These are phyloP conservation scores for Coemansia sp. DNA, from an alignment of 192 early-diverging fungal species.

Conservation along the genomic window DNA sequence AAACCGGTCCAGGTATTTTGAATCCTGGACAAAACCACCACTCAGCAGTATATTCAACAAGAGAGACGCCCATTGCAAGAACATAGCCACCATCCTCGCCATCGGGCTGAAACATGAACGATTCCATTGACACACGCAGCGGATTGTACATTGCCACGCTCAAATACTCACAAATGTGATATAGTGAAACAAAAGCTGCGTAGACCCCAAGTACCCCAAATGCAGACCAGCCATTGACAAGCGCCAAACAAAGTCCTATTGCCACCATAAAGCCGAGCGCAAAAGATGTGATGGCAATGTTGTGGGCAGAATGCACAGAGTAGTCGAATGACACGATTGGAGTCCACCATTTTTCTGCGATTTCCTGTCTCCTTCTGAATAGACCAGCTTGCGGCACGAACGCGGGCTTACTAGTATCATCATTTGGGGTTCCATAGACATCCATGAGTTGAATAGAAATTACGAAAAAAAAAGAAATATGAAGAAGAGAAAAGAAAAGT, in stretches of 20 bases:
- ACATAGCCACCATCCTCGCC: slow-evolving; percentile 28
- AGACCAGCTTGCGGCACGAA: slow-evolving; percentile 25
- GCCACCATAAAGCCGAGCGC: slow-evolving; percentile 67
- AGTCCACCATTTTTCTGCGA: slow-evolving; percentile 37
- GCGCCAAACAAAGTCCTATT: slow-evolving; percentile 49
- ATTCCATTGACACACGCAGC: slow-evolving; percentile 66
- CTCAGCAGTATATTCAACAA: slow-evolving; percentile 58
- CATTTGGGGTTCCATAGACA: neutral
- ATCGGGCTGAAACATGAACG: slow-evolving; percentile 42
- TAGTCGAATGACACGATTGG: slow-evolving; percentile 61
- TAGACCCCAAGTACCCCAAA: slow-evolving; percentile 65
- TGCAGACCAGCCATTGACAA: slow-evolving; percentile 25
- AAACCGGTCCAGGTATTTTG: slow-evolving; percentile 9
- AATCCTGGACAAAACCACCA: slow-evolving; percentile 59
- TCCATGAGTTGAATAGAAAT: neutral
- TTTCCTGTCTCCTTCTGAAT: slow-evolving; percentile 11
- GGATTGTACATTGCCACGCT: slow-evolving; percentile 80
- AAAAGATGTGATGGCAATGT: slow-evolving; percentile 77
- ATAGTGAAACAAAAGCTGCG: slow-evolving; percentile 64
- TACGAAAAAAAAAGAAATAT: neutral
- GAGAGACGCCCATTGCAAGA: slow-evolving; percentile 17
- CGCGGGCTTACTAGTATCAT: slow-evolving; percentile 1
- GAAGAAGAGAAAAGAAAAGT: slow-evolving; percentile 20
- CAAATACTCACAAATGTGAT: slow-evolving; percentile 88
- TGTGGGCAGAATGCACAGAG: slow-evolving; percentile 72